Base-by-base conservation (phyloP, 1,284 basidiomycete species). In the Cutaneotrichosporon daszewskae region DNA sequence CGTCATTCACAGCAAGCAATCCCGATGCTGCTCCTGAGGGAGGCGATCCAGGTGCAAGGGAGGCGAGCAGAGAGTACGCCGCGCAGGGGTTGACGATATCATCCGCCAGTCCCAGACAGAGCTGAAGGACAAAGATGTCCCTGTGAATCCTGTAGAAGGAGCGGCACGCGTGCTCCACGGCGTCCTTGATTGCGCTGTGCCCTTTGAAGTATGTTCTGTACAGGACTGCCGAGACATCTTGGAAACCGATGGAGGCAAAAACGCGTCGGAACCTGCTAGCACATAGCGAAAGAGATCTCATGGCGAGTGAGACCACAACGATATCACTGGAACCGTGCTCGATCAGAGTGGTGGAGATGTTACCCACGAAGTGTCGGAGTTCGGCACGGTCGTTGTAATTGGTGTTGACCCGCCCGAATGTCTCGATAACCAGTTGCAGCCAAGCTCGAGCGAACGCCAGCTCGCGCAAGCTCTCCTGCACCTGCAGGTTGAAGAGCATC, bases 361-460 rank as follows among this genome's bases (percentile, higher is more conserved):
- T 84, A 58, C 84, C 80, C 26, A 86, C 68, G 19, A 85, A 76
- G 31, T 81, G 66, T 2, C 78, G 77, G 17, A 88, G 69, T 56
- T 88, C 85, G 28, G 76, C 76, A n/a, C 82, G 75, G 56, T 85
- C 83, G 57, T 79, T 85, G 45, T 85, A 74, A 67, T 85, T 83
- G 19, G 84, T 74, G n/a, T 84, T 81, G 73, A 87, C 77, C 3
- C 78, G 80, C 14, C 79, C 75, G 59, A 87, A 86, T 8, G 86
- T 74, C 54, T 84, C 80, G 4, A 77, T 77, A n/a, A 84, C 74
- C 23, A 87, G 71, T 7, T 84, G 70, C 26, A 87, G 61, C 69
- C 87, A 80, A 46, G 83, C 85, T 17, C 84, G 75, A 1, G 82
- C 77, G 22, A 87, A 66, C 4, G 56, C 52, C 51, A 37, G 53